Percentiles rank a stretch among this genome's conserved stretches.
These are phyloP conservation scores for Ogataea allantospora DNA, from an alignment of 805 yeast species.

Conservation along the genomic window DNA sequence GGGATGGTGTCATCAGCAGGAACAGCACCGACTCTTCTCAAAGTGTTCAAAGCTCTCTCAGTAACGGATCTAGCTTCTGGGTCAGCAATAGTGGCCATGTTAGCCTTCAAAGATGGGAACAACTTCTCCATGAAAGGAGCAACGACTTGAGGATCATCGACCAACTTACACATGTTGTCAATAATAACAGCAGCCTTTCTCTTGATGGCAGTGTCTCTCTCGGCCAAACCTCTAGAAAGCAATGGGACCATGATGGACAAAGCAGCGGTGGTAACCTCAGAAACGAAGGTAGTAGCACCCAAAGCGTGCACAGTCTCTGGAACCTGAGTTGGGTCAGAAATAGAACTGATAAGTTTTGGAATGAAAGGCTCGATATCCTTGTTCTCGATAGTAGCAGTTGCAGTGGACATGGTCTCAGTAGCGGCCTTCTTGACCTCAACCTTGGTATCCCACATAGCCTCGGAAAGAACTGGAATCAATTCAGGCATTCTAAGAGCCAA, in stretches of 20 bases:
- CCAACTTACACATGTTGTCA: constrained; percentile 99
- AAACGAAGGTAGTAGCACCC: constrained; percentile 99
- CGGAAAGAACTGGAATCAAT: constrained; percentile 96
- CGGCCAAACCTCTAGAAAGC: constrained; percentile 98
- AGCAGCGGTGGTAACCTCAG: constrained; percentile 99
- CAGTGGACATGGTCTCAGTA: constrained; percentile 89
- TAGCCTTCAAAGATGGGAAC: constrained; percentile 93
- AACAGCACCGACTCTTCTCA: constrained; percentile 98
- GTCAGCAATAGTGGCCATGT: constrained; percentile 96
- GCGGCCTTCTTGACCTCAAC: constrained; percentile 97
- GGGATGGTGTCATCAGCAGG: constrained; percentile 88
- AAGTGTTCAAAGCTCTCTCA: constrained; percentile 92
- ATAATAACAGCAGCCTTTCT: constrained; percentile 99
- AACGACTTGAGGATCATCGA: constrained; percentile 99
- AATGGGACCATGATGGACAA: constrained; percentile 99
- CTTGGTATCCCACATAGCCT: constrained; percentile 99
- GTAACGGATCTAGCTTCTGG: constrained; percentile 99
- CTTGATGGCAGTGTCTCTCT: constrained; percentile 99
- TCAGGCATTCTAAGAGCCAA: constrained; percentile 99
- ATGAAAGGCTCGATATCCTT: constrained; percentile 99
- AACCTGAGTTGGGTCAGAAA: constrained; percentile 94
- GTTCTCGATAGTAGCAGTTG: constrained; percentile 97
- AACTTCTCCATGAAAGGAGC: constrained; percentile 97
- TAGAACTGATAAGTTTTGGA: constrained; percentile 95
- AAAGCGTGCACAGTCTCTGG: constrained; percentile 98